Evolutionary conservation across 2,329 filamentous ascomycete species (phyloP), one percentile per base, ranked within the genome.

Genomic region (Fusarium sp.): DNA sequence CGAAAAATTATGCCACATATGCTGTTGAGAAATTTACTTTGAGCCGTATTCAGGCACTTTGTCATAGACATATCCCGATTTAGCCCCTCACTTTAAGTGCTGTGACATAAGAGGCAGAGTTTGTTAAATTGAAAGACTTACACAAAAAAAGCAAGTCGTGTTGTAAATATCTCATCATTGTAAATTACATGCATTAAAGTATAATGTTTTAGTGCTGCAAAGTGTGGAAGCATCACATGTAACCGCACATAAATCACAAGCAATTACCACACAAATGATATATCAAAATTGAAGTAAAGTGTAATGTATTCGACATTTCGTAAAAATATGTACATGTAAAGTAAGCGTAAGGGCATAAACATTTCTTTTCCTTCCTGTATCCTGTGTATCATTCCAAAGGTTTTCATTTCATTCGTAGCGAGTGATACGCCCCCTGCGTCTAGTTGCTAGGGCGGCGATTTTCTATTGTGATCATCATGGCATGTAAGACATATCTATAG

Each of bases 391-490:
- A 53, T 70, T 67, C 57, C 65, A 32, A 43, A 52, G n/a, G 23
- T 47, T 62, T 66, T 70, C 67, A 68, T 70, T 46, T 65, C 67
- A 40, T 51, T 72, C 65, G 49, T 71, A 69, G 56, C 55, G 62
- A 71, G 49, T 67, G 67, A 49, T 21, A 58, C 61, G 51, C 56
- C 50, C 59, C 61, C 62, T 44, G 56, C 61, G 15, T 47, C 45
- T 48, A 50, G 42, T 45, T 66, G 38, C 63, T 54, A 70, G 66
- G 69, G 63, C 56, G 44, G 62, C 54, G 55, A 49, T 44, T 69
- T 58, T 69, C 65, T 68, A 67, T 68, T 68, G 65, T 69, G 62
- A 69, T 68, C 65, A 69, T 68, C 65, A 67, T 62, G 51, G 40
- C 50, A 53, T 51, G 47, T 44, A 39, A 65, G 64, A 61, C 59